These are phyloP conservation scores for Xylariaceae sp. DNA, from an alignment of 2,329 filamentous ascomycete genomes.

Conservation along the genomic window DNA sequence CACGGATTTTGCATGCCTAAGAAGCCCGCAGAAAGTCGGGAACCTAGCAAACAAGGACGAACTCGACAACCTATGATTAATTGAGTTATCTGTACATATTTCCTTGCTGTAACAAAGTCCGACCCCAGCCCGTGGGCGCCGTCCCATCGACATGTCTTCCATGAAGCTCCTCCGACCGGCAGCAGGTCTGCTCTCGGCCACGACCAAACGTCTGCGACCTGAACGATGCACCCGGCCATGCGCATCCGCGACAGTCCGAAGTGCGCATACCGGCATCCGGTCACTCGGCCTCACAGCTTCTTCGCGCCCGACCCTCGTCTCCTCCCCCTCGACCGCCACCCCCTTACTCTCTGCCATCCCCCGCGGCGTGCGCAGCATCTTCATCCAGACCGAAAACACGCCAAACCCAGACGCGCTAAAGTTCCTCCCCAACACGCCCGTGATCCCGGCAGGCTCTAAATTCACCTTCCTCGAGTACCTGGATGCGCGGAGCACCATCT, in stretches of 20 bases:
- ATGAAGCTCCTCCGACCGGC: conserved; percentile 28
- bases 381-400: conserved; percentile 94
- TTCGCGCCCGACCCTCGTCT: conserved; percentile 13
- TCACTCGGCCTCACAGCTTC: conserved; percentile 25
- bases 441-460: conserved; percentile 69
- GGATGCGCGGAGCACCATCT: conserved; percentile 78
- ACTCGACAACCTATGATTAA: too few relatives aligned
- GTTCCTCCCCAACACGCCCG: conserved; percentile 84
- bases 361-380: conserved; percentile 65
- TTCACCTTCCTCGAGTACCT: conserved; percentile 88
- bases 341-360: conserved; percentile 18
- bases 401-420: conserved; percentile 95
- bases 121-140: not conserved
- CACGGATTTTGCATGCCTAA: not conserved
- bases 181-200: conserved; percentile 25
- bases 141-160: conserved; percentile 22
- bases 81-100: not conserved
- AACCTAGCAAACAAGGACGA: not conserved
- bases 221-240: conserved; percentile 22
- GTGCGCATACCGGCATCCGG: conserved; percentile 28
- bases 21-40: not conserved
- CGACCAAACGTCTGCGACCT: conserved; percentile 20
- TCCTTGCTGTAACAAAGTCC: not conserved
- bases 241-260: conserved; percentile 23
- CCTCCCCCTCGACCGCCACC: not conserved